Base-by-base conservation (phyloP, 2,329 filamentous ascomycete genomes). In the Neopestalotiopsis rosae region DNA sequence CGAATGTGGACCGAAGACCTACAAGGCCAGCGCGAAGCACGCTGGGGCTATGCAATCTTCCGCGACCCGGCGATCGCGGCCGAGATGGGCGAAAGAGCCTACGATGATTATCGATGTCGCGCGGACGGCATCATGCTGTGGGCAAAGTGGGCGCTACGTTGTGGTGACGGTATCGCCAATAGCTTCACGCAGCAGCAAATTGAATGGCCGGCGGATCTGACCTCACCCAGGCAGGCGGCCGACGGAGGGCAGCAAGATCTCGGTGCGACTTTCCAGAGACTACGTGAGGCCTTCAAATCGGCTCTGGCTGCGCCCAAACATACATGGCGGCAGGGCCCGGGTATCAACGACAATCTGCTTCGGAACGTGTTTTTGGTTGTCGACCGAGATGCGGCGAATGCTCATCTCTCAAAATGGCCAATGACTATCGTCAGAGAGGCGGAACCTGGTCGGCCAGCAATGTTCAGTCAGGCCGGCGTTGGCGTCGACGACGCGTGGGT, bases 401-500 rank as follows among this genome's bases (percentile, higher is more conserved):
- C 56, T 38, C 12, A 3, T 17, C 20, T 28, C 5, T 59, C 20
- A 1, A 13, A n/a, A 40, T 34, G 14, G 14, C 20, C 28, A 10
- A 24, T 1, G 2, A 56, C 42, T 5, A 17, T 7, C 13, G 38
- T 45, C 9, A 30, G n/a, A 40, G 10, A 49, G 40, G 20, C 20
- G 2, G 34, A 52, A 13, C 32, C 5, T 17, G 34, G 24, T 30
- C 62, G 9, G 12, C 52, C 28, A 13, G 24, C 28, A 30, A 13
- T 45, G 42, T 45, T 45, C 42, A 45, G 5, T 17, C 13, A 14
- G 42, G 14, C 13, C 7, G 28, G 4, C 9, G 32, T 3, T 5
- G 13, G 56, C 20, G 42, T 61, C 28, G 66, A 67, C 28, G 28
- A 67, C 3, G 49, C 34, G 58, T 67, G 66, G 57, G 58, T 62